Evolutionary conservation across 1,139 yeast species (phyloP), one percentile per base, ranked within the genome.

Genomic region (Nakaseomyces kungkrabaensis): DNA sequence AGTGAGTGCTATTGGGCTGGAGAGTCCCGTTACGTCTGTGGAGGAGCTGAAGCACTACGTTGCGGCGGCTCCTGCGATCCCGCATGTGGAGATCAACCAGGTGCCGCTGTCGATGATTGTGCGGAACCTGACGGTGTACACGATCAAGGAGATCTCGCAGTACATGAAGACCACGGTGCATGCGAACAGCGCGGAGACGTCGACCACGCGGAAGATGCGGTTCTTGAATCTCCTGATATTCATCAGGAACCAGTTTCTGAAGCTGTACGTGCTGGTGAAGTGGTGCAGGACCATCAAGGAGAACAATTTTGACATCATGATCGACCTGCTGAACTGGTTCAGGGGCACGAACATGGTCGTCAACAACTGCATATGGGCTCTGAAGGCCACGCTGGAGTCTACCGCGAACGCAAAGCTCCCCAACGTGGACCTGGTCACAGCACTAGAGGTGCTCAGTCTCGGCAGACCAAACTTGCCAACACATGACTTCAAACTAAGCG

Each of bases 261-360:
- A 90, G 64, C 67, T 90, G 3, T 89, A 87, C 57, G 95, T 95
- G 4, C 70, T 92, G 47, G 78, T 85, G 45, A 89, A 89, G 67
- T 92, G 97, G 97, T 79, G 95, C 1, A 62, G 64, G 43, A 66
- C 69, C 5, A 74, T 77, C 33, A 81, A 79, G 33, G 75, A 90
- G 10, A 74, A 79, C 48, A 88, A 85, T 50, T 81, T 90, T 50
- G 78, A 83, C 37, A 76, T 76, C 50, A 72, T 89, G 56, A 89
- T 92, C 51, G 97, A 92, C 67, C 73, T 90, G 27, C 78, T 92
- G 54, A 85, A 86, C 53, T 90, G 95, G 94, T 74, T 90, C 46
- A 74, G 95, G 54, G 89, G 87, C 52, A 95, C 89, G 58, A 81
- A 83, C 55, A 79, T 80, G 63, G 77, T 83, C 50, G 80, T 78